These are phyloP conservation scores for Sarocladiaceae sp. DNA, from an alignment of 2,329 filamentous ascomycete genomes.

Conservation along the genomic window DNA sequence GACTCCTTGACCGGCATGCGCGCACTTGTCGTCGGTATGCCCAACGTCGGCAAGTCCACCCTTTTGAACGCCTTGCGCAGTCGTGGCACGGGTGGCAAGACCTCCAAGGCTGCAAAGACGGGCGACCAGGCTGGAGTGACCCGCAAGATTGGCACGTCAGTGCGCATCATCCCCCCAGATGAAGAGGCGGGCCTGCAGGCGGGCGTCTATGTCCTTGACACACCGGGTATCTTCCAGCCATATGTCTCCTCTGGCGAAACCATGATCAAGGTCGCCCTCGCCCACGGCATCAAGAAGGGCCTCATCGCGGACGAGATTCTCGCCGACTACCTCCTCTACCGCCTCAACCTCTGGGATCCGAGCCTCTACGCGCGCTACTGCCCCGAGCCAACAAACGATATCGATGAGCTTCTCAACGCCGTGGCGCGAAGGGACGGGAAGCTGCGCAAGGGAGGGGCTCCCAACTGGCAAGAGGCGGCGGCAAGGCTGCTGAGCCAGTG, in stretches of 20 bases:
- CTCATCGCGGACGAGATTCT: slow-evolving; percentile 71
- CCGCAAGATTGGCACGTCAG: slow-evolving; percentile 72
- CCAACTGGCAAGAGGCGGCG: slow-evolving; percentile 67
- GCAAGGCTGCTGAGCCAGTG: slow-evolving; percentile 77
- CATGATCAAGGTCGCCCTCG: slow-evolving; percentile 93
- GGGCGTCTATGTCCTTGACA: slow-evolving; percentile 82
- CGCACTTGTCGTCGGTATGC: slow-evolving; percentile 90
- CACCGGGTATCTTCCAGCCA: slow-evolving; percentile 90
- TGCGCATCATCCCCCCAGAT: slow-evolving; percentile 59
- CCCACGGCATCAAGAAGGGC: slow-evolving; percentile 84
- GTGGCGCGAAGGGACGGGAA: slow-evolving; percentile 72
- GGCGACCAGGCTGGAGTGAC: slow-evolving; percentile 88
- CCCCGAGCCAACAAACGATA: slow-evolving; percentile 69
- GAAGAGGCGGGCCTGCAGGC: slow-evolving; percentile 39
- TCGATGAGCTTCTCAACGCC: slow-evolving; percentile 62
- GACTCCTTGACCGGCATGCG: slow-evolving; percentile 72
- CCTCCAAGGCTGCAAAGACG: slow-evolving; percentile 66
- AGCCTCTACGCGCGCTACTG: slow-evolving; percentile 55
- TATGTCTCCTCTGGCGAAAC: slow-evolving; percentile 78
- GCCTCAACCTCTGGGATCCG: slow-evolving; percentile 65
- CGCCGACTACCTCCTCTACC: slow-evolving; percentile 85
- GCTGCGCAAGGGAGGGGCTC: slow-evolving; percentile 64
- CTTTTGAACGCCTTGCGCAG: slow-evolving; percentile 81
- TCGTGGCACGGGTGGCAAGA: slow-evolving; percentile 46
- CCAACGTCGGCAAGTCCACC: slow-evolving; percentile 93